Base-by-base conservation (phyloP, 805 yeast species). In the Candida loeiensis region DNA sequence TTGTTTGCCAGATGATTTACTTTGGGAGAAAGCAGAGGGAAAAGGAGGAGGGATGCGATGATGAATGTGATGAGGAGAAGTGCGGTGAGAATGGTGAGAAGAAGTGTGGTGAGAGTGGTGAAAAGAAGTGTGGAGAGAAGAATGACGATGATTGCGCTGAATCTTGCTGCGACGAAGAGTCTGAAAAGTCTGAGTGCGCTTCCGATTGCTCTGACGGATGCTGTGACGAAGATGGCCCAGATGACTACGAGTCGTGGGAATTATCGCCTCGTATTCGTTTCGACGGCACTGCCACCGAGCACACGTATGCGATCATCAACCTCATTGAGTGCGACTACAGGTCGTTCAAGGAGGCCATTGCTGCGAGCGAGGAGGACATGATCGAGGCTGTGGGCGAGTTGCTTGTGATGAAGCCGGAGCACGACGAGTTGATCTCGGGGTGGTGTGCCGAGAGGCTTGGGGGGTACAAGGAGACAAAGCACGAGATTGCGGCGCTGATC, bases 241-340 rank as follows among this genome's bases (percentile, higher is more conserved):
- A 54, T 6, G 41, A 40, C 17, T 62, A 63, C 1, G 68, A 68
- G 32, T 51, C 66, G 17, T 68, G 82, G 81, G 58, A 73, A 32
- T 53, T 70, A 32, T 69, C 74, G 27, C 55, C 74, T 17, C 58
- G 59, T 32, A 47, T 78, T 13, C 45, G 45, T 3, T 55, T 47
- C 32, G 56, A 65, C 34, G 85, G 82, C 1, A 58, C 57, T 15
- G 70, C 74, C 8, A 62, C 79, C 0, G 54, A 56, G 2, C 61
- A 70, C n/a, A 65, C 80, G 0, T 62, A 61, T 45, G 74, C 79
- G 0, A 39, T 63, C 2, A 37, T 61, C 12, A 50, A 50, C 21
- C 44, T 64, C 15, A 20, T 67, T 11, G 44, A 46, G n/a, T 45
- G 66, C 49, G 59, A 63, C 3, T 57, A 54, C 49, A 50, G 47